Evolutionary conservation across 192 early-diverging fungal genomes (phyloP).

Genomic region (Pilaira anomala): DNA sequence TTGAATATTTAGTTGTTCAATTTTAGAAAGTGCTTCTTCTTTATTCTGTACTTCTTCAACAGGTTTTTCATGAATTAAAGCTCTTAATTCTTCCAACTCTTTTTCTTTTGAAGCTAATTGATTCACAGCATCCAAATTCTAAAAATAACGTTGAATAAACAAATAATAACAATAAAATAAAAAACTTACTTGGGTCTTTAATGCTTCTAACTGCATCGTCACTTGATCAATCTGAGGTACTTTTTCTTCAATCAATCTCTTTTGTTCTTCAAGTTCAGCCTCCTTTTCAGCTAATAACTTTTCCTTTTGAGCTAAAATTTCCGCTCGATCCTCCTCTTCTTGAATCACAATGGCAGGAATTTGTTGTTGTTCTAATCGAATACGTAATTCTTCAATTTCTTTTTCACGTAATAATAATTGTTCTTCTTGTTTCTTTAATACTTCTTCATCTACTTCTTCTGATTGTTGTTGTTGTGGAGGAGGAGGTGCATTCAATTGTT

Average conservation of each 20-base stretch:
- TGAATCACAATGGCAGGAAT: not conserved
- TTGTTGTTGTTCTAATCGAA: not conserved
- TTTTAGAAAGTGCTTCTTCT: conserved; percentile 7
- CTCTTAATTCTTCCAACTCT: conserved; percentile 28
- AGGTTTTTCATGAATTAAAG: conserved; percentile 3
- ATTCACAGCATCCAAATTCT: conserved; percentile 34
- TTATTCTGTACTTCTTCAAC: not conserved
- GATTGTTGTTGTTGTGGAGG: not conserved
- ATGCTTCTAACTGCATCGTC: conserved; percentile 23
- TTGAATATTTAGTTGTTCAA: conserved; percentile 8
- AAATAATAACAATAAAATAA: not conserved
- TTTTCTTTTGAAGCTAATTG: conserved; percentile 28
- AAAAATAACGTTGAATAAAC: conserved; percentile 2
- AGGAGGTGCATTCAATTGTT: conserved; percentile 16
- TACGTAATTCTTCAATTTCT: conserved; percentile 18
- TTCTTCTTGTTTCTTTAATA: conserved; percentile 20
- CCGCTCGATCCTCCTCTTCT: not conserved
- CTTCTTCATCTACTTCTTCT: not conserved
- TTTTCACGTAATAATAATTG: conserved; percentile 10
- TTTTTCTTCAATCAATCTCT: conserved; percentile 14
- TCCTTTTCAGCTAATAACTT: conserved; percentile 15
- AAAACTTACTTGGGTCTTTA: conserved; percentile 28
- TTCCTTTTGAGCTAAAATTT: conserved; percentile 12
- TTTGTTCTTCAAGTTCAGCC: conserved; percentile 3
- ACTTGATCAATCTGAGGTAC: conserved; percentile 26